Evolutionary conservation across 2,329 filamentous ascomycete genomes (phyloP).

Genomic region (Ophiostoma novo-ulmi): DNA sequence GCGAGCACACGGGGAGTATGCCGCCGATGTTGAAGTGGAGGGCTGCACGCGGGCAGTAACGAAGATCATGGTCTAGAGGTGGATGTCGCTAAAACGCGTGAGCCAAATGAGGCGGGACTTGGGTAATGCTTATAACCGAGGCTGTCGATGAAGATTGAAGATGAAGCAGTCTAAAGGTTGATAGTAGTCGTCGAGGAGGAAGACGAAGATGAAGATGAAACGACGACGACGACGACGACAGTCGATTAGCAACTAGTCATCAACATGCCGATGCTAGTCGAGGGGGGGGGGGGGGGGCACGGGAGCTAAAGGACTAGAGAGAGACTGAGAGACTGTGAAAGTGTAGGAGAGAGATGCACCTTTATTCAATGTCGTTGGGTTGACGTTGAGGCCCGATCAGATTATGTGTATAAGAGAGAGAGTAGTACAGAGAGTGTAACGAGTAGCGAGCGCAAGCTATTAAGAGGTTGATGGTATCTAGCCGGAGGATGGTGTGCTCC

Average conservation of each 20-base stretch:
- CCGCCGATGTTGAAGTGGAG: slow-evolving; percentile 17
- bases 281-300: not conserved
- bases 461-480: not conserved
- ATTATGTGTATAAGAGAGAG: not conserved
- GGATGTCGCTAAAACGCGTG: slow-evolving; percentile 4
- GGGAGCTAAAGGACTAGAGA: not conserved
- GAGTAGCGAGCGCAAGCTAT: not conserved
- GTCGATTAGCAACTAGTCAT: not conserved
- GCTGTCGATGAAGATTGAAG: not conserved
- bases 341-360: not conserved
- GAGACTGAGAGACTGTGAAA: not conserved
- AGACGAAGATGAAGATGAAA: not conserved
- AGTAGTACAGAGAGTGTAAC: not conserved
- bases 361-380: not conserved
- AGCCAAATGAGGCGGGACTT: not conserved
- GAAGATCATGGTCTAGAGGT: slow-evolving; percentile 25
- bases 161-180: not conserved
- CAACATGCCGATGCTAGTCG: not conserved
- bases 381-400: slow-evolving; percentile 6
- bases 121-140: not conserved
- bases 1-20: slow-evolving; percentile 18
- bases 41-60: slow-evolving; percentile 24
- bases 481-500: slow-evolving; percentile 10
- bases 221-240: not conserved
- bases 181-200: not conserved